Evolutionary conservation across 208 protist genomes (phyloP).

Genomic region (Phytomonas francai): DNA sequence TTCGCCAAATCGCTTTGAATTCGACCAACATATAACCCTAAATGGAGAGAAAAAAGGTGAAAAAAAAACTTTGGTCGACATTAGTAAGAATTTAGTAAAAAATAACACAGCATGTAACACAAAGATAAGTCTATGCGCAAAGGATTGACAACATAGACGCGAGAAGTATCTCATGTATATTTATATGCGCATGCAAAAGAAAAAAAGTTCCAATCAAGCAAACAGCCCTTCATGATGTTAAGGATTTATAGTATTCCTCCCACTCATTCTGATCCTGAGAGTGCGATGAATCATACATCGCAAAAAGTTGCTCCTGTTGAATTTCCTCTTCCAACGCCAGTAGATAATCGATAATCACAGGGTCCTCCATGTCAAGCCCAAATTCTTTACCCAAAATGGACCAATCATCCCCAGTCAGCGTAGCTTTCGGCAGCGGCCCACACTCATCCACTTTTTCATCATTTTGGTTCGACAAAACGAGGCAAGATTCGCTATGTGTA

Average conservation of each 20-base stretch:
- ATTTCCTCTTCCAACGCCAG: constrained; percentile 77
- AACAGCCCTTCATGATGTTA: constrained; percentile 12
- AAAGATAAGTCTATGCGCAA: too few relatives aligned
- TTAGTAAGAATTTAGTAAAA: too few relatives aligned
- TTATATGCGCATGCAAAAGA: too few relatives aligned
- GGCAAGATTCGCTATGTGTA: neutral
- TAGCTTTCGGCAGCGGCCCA: neutral
- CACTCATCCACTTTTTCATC: neutral
- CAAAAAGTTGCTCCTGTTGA: constrained; percentile 46
- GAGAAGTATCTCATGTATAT: too few relatives aligned
- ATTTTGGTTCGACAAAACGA: neutral
- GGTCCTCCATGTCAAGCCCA: constrained; percentile 40
- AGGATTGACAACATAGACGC: too few relatives aligned
- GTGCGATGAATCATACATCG: constrained; percentile 41
- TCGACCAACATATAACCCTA: too few relatives aligned
- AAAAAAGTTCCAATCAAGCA: too few relatives aligned
- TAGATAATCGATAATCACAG: constrained; percentile 47
- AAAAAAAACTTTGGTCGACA: too few relatives aligned
- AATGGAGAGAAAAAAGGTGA: too few relatives aligned
- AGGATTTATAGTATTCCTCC: constrained; percentile 61
- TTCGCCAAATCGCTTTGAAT: too few relatives aligned
- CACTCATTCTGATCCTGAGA: constrained; percentile 37
- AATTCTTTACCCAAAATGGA: constrained; percentile 43
- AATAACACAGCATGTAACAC: too few relatives aligned
- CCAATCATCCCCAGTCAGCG: constrained; percentile 27